Evolutionary conservation across 176 grass and related monocot genomes (phyloP).

Genomic region (Miscanthus lutarioriparius): DNA sequence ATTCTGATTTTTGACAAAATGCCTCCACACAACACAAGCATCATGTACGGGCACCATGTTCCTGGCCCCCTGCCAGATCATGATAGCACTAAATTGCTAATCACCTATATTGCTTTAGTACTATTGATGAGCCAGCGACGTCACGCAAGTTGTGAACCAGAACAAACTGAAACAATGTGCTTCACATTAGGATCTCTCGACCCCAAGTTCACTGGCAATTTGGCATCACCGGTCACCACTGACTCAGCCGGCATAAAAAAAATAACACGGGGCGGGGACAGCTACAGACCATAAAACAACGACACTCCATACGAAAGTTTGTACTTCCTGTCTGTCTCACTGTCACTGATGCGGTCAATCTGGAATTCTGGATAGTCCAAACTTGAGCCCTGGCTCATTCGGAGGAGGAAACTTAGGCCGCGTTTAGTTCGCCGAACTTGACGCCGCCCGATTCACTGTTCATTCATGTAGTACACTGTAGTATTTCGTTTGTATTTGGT

Average conservation of each 20-base stretch:
- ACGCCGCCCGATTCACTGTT: too few species aligned
- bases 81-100: background rate
- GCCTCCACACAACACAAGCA: background rate
- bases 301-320: too few species aligned
- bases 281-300: background rate
- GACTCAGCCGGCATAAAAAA: constrained; percentile 2
- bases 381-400: too few species aligned
- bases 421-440: too few species aligned
- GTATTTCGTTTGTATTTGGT: too few species aligned
- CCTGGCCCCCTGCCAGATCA: background rate
- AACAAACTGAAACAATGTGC: background rate
- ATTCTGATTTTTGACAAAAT: constrained; percentile 1
- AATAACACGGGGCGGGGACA: too few species aligned
- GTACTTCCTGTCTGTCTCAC: background rate
- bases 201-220: background rate
- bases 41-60: background rate
- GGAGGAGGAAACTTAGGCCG: too few species aligned
- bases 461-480: too few species aligned
- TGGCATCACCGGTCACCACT: background rate
- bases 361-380: background rate
- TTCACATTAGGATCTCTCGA: background rate
- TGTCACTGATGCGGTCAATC: background rate
- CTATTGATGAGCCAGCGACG: background rate
- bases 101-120: background rate
- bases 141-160: background rate